Conservation (phyloP, 768 basidiomycete genomes). For the Infundibulicybe gibba region DNA sequence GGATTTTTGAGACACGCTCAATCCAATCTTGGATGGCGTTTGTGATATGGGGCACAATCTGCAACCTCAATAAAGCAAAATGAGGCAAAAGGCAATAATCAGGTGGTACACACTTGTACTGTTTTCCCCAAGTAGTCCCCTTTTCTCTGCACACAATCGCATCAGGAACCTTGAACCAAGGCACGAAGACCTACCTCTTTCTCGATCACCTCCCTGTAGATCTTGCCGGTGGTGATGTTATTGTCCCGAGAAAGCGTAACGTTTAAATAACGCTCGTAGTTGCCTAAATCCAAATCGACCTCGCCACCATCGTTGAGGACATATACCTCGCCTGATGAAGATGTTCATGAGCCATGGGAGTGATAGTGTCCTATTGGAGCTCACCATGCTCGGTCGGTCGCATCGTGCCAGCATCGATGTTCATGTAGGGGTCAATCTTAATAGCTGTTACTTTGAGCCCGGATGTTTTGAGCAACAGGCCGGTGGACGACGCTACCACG, state of each 20-base stretch:
- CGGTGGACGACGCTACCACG: constrained; percentile 86
- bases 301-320: constrained; percentile 98
- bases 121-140: constrained; percentile 95
- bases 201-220: constrained; percentile 95
- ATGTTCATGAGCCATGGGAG: constrained; percentile 1
- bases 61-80: constrained; percentile 2
- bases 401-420: constrained; percentile 99
- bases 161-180: constrained; percentile 1
- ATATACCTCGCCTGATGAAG: constrained; percentile 78
- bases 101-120: constrained; percentile 66
- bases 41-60: constrained; percentile 96
- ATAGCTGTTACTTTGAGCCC: constrained; percentile 98
- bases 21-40: constrained; percentile 99
- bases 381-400: constrained; percentile 95
- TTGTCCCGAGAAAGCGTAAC: constrained; percentile 93
- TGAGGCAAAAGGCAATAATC: neutral
- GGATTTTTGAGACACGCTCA: constrained; percentile 88
- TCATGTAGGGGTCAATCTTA: constrained; percentile 99
- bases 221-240: constrained; percentile 98
- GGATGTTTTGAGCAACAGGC: constrained; percentile 89
- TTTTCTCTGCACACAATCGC: constrained; percentile 47
- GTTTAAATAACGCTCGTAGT: constrained; percentile 97
- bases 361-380: constrained; percentile 14
- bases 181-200: constrained; percentile 69
- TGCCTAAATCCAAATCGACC: constrained; percentile 95